Evolutionary conservation across 768 basidiomycete genomes (phyloP), one percentile per base, ranked within the genome.

Genomic region (Pleurotus cornucopiae): DNA sequence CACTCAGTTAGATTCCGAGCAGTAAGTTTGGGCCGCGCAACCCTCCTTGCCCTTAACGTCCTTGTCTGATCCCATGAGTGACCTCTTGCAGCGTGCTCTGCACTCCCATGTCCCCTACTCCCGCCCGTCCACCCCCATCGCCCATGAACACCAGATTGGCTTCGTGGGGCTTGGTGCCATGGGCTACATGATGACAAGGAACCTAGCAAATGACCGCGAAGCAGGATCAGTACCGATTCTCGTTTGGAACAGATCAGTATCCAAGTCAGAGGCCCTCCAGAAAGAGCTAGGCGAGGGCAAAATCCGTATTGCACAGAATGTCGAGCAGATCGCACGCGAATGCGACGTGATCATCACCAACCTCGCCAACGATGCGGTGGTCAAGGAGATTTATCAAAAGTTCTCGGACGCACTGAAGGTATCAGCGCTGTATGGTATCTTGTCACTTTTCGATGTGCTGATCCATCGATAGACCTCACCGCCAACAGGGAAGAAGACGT

Each of bases 321-420:
- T 81, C 14, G 77, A 77, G 48, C 79, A 91, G 62, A 67, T 94
- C 55, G 88, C 79, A 0, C 63, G 66, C 20, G 78, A 82, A 63
- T 88, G 85, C 66, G 91, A 94, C 71, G 69, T 94, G 60, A 81
- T 91, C 66, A 71, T 95, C 66, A 86, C 88, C 23, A 87, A 81
- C 58, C 78, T 95, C 20, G 78, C 83, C 7, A 81, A 80, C 62
- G 94, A 96, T 62, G 80, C 79, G 21, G 86, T 80, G 7, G 87
- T 91, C 5, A 80, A 79, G 67, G 71, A 66, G 13, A 73, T 89
- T 4, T 94, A 88, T 63, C 69, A 75, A 40, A 69, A 82, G 55
- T 81, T 94, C 49, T 77, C 79, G 6, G 72, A 77, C 39, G 79
- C 80, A 4, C 74, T 92, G 6, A 75, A 76, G 69, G 89, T 85